Base-by-base conservation (phyloP, 805 yeast genomes). In the Myxozyma sirexii region DNA sequence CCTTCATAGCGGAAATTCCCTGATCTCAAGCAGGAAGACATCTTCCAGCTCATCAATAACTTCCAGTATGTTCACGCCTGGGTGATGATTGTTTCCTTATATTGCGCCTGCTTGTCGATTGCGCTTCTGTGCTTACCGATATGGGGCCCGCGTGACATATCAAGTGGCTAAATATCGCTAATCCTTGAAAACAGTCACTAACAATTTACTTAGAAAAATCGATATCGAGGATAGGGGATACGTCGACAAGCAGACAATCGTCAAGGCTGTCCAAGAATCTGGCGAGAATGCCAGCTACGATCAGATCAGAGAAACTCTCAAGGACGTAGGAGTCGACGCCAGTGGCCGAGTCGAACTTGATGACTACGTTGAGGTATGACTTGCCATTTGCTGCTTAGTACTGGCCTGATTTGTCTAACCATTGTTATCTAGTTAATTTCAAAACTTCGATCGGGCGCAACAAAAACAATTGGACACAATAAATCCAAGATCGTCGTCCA, bases 331-430 rank as follows among this genome's bases (percentile, higher is more conserved):
- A 66, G 96, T 94, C 35, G 99, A 94, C 76, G 96, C 98, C 15
- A 87, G 96, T 3, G 99, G 99, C 26, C 93, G 89, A 71, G 97
- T 94, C 55, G 99, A 94, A 74, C 78, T 94, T 71, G 99, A 94
- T 60, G 99, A 94, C 72, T 94, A 84, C 71, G 97, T 93, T 35
- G 87, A 76, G 67, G 84, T 94, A 39, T 8, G 56, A 15, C 1
- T 2, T n/a, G 8, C 12, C 7, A n/a, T 38, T n/a, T 38, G 19
- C 21, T 17, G 37, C 12, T 33, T n/a, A 13, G 17, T 19, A 8
- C n/a, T 33, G n/a, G n/a, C n/a, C 3, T 23, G 4, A 3, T 31
- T 31, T 4, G 10, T 31, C 23, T 19, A 5, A 17, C n/a, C n/a
- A 29, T 4, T 27, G 6, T 29, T 21, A 4, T 23, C 31, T 19